Percentiles rank a stretch among this genome's conserved stretches.
Evolutionary conservation across 75 land plant species (phyloP).

Genomic region (Selaginella moellendorffii): DNA sequence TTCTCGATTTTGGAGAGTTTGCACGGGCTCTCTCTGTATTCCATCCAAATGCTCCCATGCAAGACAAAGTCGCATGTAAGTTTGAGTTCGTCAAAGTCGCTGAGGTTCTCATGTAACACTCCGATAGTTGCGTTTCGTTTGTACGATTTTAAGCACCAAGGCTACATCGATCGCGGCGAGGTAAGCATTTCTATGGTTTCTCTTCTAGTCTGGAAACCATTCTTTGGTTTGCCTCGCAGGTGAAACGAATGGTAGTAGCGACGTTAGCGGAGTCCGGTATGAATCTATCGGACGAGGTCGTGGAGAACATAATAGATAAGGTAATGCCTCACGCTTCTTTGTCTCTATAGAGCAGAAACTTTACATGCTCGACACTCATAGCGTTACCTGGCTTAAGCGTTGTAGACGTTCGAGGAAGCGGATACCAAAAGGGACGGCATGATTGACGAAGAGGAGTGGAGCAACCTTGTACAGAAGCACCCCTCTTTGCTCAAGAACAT

Average conservation of each 20-base stretch:
- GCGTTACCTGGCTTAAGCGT: neutral
- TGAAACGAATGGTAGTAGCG: conserved; percentile 16
- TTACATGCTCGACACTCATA: neutral
- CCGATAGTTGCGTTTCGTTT: conserved; percentile 31
- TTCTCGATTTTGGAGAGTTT: conserved; percentile 68
- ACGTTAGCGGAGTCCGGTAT: conserved; percentile 14
- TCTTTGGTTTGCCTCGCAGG: conserved; percentile 6
- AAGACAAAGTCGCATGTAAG: conserved; percentile 56
- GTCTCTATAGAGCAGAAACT: neutral
- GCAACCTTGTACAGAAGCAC: conserved; percentile 31
- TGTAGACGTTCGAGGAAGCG: conserved; percentile 88
- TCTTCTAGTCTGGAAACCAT: neutral
- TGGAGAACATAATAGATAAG: conserved; percentile 18
- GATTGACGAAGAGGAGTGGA: conserved; percentile 50
- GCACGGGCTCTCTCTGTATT: conserved; percentile 47
- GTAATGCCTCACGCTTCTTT: conserved; percentile 1
- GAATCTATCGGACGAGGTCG: conserved; percentile 17
- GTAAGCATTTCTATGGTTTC: neutral
- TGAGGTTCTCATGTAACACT: neutral
- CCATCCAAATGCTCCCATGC: conserved; percentile 54
- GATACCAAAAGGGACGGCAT: conserved; percentile 40
- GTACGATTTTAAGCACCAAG: conserved; percentile 27
- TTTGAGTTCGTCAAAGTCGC: no score
- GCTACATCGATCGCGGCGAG: conserved; percentile 23
- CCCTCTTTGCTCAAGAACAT: conserved; percentile 45